phyloP scores from a whole-genome alignment of 495 filamentous ascomycete species.

The Aspergillus sclerotiicarbonarius region DNA sequence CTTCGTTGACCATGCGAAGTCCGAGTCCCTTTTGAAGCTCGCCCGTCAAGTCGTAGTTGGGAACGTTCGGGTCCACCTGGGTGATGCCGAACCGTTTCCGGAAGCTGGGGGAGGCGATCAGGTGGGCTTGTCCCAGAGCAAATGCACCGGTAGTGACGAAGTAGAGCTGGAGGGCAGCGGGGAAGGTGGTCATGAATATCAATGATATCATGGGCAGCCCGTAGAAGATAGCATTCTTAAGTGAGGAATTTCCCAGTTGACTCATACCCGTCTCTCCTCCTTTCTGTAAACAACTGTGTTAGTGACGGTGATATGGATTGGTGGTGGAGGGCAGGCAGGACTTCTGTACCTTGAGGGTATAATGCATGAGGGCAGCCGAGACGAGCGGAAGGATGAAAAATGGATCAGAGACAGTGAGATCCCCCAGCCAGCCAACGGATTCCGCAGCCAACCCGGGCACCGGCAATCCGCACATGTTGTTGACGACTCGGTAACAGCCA shows the following conservation, averaged over 20 bases:
- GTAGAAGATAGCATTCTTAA: slow-evolving; percentile 50
- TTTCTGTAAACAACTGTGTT: slow-evolving; percentile 30
- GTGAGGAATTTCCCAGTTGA: slow-evolving; percentile 28
- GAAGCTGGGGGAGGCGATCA: slow-evolving; percentile 41
- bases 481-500: slow-evolving; percentile 74
- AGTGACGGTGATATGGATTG: neutral
- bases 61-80: slow-evolving; percentile 6
- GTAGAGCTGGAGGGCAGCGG: slow-evolving; percentile 69
- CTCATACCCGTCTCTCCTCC: slow-evolving; percentile 51
- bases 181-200: slow-evolving; percentile 60
- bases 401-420: slow-evolving; percentile 79
- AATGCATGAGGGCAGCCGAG: slow-evolving; percentile 48
- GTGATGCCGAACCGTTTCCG: slow-evolving; percentile 27
- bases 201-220: slow-evolving; percentile 62
- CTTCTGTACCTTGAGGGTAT: slow-evolving; percentile 58
- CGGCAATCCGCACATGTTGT: slow-evolving; percentile 71
- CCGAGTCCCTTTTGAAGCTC: slow-evolving; percentile 12
- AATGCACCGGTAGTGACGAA: slow-evolving; percentile 60
- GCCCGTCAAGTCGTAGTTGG: neutral
- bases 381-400: slow-evolving; percentile 65
- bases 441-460: slow-evolving; percentile 73
- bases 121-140: slow-evolving; percentile 54
- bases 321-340: neutral
- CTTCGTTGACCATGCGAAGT: slow-evolving; percentile 26
- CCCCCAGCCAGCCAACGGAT: slow-evolving; percentile 71